These are phyloP conservation scores for Thalassiosira profunda DNA, from an alignment of 108 stramenopile genomes.

Conservation along the genomic window DNA sequence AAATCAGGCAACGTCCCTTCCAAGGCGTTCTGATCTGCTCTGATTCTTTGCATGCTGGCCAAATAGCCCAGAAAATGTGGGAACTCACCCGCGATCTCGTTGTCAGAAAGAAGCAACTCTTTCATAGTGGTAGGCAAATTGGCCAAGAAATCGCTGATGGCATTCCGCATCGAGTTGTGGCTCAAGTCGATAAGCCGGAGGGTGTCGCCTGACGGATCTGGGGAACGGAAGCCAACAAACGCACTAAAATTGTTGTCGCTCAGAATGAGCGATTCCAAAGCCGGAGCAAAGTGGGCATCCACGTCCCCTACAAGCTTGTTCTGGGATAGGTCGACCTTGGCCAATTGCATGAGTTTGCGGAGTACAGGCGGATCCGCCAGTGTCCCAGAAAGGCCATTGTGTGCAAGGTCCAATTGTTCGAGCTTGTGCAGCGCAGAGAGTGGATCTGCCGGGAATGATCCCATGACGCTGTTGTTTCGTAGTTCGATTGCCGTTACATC, in stretches of 20 bases:
- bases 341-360: conserved; percentile 40
- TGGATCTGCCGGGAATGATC: background rate
- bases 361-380: conserved; percentile 45
- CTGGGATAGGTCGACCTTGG: conserved; percentile 15
- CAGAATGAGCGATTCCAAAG: conserved; percentile 48
- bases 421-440: background rate
- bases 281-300: conserved; percentile 65
- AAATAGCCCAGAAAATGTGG: background rate
- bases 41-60: background rate
- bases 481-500: background rate
- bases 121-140: conserved; percentile 16
- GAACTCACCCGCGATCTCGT: conserved; percentile 2
- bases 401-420: conserved; percentile 13
- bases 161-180: conserved; percentile 34
- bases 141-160: conserved; percentile 13
- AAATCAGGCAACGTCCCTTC: conserved; percentile 23
- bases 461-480: background rate
- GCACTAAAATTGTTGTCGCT: conserved; percentile 49
- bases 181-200: conserved; percentile 45
- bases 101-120: conserved; percentile 9
- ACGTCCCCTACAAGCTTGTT: conserved; percentile 20
- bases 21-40: background rate
- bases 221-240: conserved; percentile 54
- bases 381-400: conserved; percentile 10
- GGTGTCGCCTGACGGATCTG: conserved; percentile 24